phyloP scores from a whole-genome alignment of 192 early-diverging fungal species.

The Podila minutissima region DNA sequence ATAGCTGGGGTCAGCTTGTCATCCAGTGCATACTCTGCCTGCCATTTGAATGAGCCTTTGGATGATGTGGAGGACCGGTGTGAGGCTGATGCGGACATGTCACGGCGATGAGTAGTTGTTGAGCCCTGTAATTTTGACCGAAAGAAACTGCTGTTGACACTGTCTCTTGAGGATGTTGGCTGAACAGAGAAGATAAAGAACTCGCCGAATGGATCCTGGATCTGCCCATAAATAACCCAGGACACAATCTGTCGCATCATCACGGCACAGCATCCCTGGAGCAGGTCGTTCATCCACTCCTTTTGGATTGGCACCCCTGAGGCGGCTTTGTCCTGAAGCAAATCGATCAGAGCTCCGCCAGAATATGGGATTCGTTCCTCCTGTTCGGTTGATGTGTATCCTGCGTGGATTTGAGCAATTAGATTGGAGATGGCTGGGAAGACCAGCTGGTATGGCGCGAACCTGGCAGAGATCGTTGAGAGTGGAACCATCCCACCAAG shows the following conservation, averaged over 20 bases:
- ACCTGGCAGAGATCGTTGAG: slow-evolving; percentile 44
- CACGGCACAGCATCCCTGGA: slow-evolving; percentile 58
- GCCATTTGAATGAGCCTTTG: slow-evolving; percentile 49
- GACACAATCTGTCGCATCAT: slow-evolving; percentile 67
- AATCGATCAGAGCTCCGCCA: slow-evolving; percentile 60
- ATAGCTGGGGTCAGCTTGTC: slow-evolving; percentile 58
- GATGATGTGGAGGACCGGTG: slow-evolving; percentile 8
- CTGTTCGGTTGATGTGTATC: slow-evolving; percentile 20
- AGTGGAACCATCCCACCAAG: slow-evolving; percentile 59
- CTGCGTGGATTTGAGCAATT: slow-evolving; percentile 42
- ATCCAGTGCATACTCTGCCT: slow-evolving; percentile 59
- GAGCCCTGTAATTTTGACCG: background rate
- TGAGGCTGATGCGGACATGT: background rate
- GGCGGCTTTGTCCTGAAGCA: slow-evolving; percentile 58
- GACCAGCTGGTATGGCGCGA: slow-evolving; percentile 62
- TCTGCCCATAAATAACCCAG: slow-evolving; percentile 76
- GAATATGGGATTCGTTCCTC: slow-evolving; percentile 19
- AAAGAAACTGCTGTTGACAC: background rate
- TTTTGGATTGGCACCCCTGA: slow-evolving; percentile 63
- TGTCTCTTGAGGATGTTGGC: background rate
- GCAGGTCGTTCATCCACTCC: slow-evolving; percentile 57
- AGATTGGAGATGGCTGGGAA: slow-evolving; percentile 58
- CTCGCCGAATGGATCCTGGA: slow-evolving; percentile 67
- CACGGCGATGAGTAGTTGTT: background rate
- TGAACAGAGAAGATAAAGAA: slow-evolving; percentile 66